These are phyloP conservation scores for Imleria badia DNA, from an alignment of 768 basidiomycete species.

Conservation along the genomic window DNA sequence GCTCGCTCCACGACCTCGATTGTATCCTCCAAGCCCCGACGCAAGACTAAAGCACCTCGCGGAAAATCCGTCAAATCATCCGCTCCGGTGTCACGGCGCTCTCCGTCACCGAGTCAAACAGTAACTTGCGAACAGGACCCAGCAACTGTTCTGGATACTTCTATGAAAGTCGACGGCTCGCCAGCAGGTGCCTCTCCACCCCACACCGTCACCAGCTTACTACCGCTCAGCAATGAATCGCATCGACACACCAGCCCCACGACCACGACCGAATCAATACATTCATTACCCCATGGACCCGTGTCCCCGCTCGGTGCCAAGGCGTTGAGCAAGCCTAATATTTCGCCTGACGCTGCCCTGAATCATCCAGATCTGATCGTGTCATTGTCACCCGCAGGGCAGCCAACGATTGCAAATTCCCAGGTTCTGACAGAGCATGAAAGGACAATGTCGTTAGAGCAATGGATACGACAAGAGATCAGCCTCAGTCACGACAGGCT, in stretches of 20 bases:
- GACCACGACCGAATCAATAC: neutral
- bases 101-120: slow-evolving; percentile 12
- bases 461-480: slow-evolving; percentile 81
- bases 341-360: neutral
- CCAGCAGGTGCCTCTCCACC: neutral
- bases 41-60: slow-evolving; percentile 22
- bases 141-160: neutral
- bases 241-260: neutral
- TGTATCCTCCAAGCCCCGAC: slow-evolving; percentile 22
- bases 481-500: slow-evolving; percentile 62
- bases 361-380: slow-evolving; percentile 11
- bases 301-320: neutral
- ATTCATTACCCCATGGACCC: neutral
- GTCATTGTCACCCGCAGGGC: slow-evolving; percentile 11
- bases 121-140: neutral
- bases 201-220: neutral
- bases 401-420: slow-evolving; percentile 12
- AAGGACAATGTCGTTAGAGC: slow-evolving; percentile 76
- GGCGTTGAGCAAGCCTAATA: neutral
- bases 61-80: slow-evolving; percentile 21
- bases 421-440: slow-evolving; percentile 44
- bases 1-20: slow-evolving; percentile 24
- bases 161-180: neutral
- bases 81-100: slow-evolving; percentile 9
- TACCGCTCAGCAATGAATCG: neutral